Evolutionary conservation across 805 yeast species (phyloP).

Genomic region (Ogataea dorogensis): DNA sequence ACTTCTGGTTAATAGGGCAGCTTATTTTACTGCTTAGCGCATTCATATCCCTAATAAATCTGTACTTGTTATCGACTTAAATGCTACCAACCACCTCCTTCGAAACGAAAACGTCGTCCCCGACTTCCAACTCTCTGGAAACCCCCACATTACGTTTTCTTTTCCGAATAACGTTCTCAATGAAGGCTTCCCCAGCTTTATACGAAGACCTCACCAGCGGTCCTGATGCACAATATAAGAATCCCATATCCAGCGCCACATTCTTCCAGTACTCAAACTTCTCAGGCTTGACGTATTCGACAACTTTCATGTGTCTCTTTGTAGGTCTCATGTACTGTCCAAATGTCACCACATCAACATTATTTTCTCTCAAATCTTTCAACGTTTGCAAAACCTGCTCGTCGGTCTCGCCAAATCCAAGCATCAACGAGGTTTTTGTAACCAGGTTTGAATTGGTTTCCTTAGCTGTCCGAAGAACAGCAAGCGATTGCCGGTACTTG

Average conservation of each 20-base stretch:
- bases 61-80: constrained; percentile 4
- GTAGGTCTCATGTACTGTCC: constrained; percentile 99
- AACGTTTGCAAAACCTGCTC: constrained; percentile 79
- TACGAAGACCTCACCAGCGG: constrained; percentile 95
- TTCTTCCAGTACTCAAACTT: constrained; percentile 93
- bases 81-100: constrained; percentile 17
- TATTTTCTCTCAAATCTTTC: constrained; percentile 67
- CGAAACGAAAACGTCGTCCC: constrained; percentile 31
- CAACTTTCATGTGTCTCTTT: constrained; percentile 97
- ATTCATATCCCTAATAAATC: constrained; percentile 4
- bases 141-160: constrained; percentile 49
- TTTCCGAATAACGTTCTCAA: constrained; percentile 86
- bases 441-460: constrained; percentile 67
- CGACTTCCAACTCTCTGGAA: constrained; percentile 32
- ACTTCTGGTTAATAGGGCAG: constrained; percentile 14
- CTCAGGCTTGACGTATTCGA: constrained; percentile 90
- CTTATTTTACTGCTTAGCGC: constrained; percentile 11
- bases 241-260: constrained; percentile 83
- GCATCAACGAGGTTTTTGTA: constrained; percentile 93
- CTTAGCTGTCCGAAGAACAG: constrained; percentile 81
- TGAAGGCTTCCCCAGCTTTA: constrained; percentile 97
- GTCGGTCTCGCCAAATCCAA: constrained; percentile 95
- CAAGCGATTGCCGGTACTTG: constrained; percentile 82
- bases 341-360: constrained; percentile 94
- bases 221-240: constrained; percentile 94